Conservation (phyloP, 306 rosid genomes). For the Acacia acuminata region DNA sequence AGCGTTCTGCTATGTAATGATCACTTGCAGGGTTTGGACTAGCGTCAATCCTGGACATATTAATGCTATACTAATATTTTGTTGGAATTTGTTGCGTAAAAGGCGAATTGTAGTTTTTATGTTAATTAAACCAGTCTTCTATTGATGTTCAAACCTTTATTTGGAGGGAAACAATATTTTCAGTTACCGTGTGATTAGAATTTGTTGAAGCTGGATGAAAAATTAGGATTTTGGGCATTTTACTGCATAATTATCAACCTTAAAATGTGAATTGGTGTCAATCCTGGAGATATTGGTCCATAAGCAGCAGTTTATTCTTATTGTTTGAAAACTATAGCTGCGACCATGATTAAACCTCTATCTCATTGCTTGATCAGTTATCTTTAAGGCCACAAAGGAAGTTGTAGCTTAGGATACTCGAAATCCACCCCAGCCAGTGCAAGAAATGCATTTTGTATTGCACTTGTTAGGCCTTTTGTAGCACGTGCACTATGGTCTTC, state of each 20-base stretch:
- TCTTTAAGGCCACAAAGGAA: slow-evolving; percentile 48
- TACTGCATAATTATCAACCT: background rate
- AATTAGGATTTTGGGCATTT: background rate
- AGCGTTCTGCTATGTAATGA: background rate
- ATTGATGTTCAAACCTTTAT: background rate
- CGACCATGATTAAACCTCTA: slow-evolving; percentile 49
- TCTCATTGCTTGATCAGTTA: slow-evolving; percentile 41
- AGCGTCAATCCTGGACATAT: slow-evolving; percentile 55
- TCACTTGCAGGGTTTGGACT: background rate
- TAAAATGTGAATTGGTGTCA: slow-evolving; percentile 5
- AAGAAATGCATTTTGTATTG: background rate
- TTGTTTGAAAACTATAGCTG: slow-evolving; percentile 54
- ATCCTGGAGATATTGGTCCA: background rate
- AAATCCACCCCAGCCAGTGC: slow-evolving; percentile 34
- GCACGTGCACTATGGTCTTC: background rate
- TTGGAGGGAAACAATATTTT: background rate
- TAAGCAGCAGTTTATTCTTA: slow-evolving; percentile 47
- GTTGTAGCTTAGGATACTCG: slow-evolving; percentile 47
- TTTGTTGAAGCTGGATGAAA: background rate
- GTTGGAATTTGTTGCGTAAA: background rate
- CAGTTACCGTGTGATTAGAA: background rate
- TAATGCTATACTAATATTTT: background rate
- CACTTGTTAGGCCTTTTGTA: background rate
- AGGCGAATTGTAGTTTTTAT: background rate
- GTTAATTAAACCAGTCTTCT: background rate